A percentile compares a stretch with the other conserved stretches of the same genome.
These are phyloP conservation scores for Mycena crocata DNA, from an alignment of 768 basidiomycete genomes.

Conservation along the genomic window DNA sequence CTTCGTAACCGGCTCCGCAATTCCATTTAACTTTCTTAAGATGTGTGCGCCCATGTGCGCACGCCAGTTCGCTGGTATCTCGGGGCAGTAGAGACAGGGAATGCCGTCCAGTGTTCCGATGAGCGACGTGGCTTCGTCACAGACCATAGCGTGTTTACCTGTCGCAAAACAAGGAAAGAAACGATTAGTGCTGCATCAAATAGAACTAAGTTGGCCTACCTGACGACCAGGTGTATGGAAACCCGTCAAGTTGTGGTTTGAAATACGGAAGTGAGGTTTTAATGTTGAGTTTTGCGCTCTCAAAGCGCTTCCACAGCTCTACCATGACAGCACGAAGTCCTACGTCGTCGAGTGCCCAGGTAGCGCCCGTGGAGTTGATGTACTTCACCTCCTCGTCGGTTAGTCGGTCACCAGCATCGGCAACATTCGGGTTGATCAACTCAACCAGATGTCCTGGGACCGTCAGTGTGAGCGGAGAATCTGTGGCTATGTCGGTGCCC, in stretches of 20 bases:
- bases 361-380: not conserved
- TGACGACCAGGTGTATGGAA: not conserved
- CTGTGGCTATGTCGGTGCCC: not conserved
- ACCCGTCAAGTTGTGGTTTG: not conserved
- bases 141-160: not conserved
- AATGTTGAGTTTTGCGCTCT: not conserved
- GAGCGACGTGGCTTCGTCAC: not conserved
- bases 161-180: no score
- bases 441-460: not conserved
- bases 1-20: not conserved
- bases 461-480: not conserved
- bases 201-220: not conserved
- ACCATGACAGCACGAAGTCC: not conserved
- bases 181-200: not conserved
- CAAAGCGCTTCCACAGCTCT: not conserved
- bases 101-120: not conserved
- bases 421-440: not conserved
- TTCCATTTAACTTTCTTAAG: no score
- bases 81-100: not conserved
- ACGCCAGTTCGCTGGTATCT: conserved; percentile 1
- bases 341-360: not conserved
- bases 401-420: not conserved
- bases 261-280: not conserved
- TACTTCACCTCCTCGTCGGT: not conserved
- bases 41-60: not conserved